Evolutionary conservation across 495 filamentous ascomycete species (phyloP).

Genomic region (Filosporella fistucella): DNA sequence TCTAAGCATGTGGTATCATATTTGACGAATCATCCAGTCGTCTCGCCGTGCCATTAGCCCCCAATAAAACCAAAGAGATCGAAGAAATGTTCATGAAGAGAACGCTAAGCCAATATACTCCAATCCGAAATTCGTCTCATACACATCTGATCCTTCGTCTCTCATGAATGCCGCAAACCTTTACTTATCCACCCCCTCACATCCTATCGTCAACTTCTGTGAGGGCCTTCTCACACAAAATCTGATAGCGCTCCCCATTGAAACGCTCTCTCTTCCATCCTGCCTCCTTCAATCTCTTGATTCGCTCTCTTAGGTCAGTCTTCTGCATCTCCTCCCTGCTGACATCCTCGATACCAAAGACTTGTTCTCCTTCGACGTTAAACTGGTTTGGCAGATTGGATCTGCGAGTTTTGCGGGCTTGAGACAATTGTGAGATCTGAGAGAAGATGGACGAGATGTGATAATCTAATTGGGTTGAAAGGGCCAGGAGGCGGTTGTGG

Average conservation of each 20-base stretch:
- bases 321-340: slow-evolving; percentile 25
- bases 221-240: slow-evolving; percentile 40
- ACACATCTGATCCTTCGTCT: no score
- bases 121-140: no score
- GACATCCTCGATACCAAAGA: slow-evolving; percentile 4
- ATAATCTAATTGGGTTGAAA: slow-evolving; percentile 26
- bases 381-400: neutral
- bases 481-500: slow-evolving; percentile 33
- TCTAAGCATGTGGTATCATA: no score
- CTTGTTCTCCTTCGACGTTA: neutral
- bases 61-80: no score
- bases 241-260: slow-evolving; percentile 40
- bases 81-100: no score
- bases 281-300: slow-evolving; percentile 38
- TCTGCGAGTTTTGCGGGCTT: neutral
- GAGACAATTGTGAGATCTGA: slow-evolving; percentile 11
- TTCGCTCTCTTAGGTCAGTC: slow-evolving; percentile 31
- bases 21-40: no score
- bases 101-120: no score
- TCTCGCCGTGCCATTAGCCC: no score
- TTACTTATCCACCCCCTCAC: no score
- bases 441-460: slow-evolving; percentile 15
- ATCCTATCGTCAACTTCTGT: slow-evolving; percentile 31
- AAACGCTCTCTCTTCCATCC: slow-evolving; percentile 48
- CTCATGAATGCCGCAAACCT: no score